Conservation (phyloP, 441 rosid genomes). For the Croton laevigatus region DNA sequence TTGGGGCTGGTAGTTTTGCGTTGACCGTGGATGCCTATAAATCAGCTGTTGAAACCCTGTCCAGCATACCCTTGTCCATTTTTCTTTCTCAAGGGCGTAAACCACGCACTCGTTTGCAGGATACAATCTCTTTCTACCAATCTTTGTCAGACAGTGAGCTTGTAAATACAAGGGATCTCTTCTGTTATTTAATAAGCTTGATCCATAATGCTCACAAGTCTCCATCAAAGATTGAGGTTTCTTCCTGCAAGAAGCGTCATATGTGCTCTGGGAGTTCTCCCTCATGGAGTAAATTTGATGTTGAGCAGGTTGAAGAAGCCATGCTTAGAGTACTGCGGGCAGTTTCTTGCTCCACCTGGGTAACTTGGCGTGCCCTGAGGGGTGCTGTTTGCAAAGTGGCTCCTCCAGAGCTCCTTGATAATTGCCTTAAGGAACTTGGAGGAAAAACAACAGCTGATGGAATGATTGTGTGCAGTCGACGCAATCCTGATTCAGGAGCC, state of each 20-base stretch:
- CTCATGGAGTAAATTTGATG: constrained; percentile 43
- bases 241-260: constrained; percentile 26
- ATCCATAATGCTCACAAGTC: constrained; percentile 39
- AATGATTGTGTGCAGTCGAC: constrained; percentile 39
- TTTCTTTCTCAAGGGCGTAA: constrained; percentile 36
- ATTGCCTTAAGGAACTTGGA: constrained; percentile 53
- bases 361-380: constrained; percentile 51
- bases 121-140: constrained; percentile 43
- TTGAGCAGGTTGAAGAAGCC: constrained; percentile 52
- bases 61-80: constrained; percentile 37
- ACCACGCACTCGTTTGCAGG: constrained; percentile 36
- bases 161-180: constrained; percentile 52
- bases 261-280: constrained; percentile 16
- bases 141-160: constrained; percentile 50
- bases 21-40: constrained; percentile 47
- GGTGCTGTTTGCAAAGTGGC: constrained; percentile 63
- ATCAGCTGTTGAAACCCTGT: constrained; percentile 48
- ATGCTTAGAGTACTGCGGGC: constrained; percentile 62
- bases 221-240: constrained; percentile 28
- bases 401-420: constrained; percentile 50
- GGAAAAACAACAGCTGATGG: constrained; percentile 46
- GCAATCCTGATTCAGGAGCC: constrained; percentile 48
- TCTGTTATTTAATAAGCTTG: constrained; percentile 44
- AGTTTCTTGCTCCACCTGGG: constrained; percentile 68
- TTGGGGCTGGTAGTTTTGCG: constrained; percentile 66